Evolutionary conservation across 164 flowering plant species (phyloP).

Genomic region (Aristolochia contorta): DNA sequence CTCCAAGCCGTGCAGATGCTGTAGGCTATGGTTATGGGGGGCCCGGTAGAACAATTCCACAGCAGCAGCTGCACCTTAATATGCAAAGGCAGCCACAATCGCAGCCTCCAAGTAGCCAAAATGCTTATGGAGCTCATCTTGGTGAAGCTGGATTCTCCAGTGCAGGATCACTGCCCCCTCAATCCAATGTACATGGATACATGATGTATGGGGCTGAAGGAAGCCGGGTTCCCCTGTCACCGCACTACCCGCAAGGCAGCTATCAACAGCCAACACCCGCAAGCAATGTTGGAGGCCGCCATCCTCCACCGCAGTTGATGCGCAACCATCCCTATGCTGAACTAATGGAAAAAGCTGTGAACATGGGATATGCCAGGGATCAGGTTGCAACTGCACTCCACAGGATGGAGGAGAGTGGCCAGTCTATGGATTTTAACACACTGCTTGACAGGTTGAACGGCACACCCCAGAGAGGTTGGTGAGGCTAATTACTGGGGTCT

Average conservation of each 20-base stretch:
- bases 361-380: constrained; percentile 87
- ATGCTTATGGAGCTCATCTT: constrained; percentile 33
- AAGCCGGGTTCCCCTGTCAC: constrained; percentile 37
- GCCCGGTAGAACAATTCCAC: constrained; percentile 35
- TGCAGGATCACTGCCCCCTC: constrained; percentile 41
- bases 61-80: constrained; percentile 48
- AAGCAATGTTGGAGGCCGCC: constrained; percentile 24
- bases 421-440: constrained; percentile 67
- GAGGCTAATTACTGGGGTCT: constrained; percentile 10
- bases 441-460: constrained; percentile 81
- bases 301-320: constrained; percentile 34
- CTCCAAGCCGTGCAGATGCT: constrained; percentile 36
- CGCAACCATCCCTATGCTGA: constrained; percentile 68
- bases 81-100: constrained; percentile 16
- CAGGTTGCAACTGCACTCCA: constrained; percentile 55
- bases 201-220: constrained; percentile 63
- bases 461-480: constrained; percentile 55
- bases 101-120: constrained; percentile 18
- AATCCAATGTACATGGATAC: constrained; percentile 45
- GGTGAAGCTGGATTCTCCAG: constrained; percentile 40
- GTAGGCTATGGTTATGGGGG: constrained; percentile 56
- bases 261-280: constrained; percentile 38
- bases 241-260: constrained; percentile 49
- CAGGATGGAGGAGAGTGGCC: constrained; percentile 82
- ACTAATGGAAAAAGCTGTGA: constrained; percentile 66